Evolutionary conservation across 2,329 filamentous ascomycete species (phyloP).

Genomic region (Huntiella decipiens): DNA sequence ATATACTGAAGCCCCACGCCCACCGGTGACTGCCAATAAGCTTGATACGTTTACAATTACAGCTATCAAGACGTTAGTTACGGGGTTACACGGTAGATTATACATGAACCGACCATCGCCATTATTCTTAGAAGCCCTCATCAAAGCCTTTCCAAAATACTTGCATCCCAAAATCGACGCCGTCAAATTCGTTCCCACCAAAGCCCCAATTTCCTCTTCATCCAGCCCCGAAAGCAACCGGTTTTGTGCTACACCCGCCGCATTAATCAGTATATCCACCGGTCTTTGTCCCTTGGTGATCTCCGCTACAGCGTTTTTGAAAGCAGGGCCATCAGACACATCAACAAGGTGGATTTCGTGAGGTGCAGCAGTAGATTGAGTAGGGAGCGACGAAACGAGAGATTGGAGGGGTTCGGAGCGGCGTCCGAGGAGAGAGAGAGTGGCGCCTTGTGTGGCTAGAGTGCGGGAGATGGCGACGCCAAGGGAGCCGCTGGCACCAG

Average conservation of each 20-base stretch:
- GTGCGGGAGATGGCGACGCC: slow-evolving; percentile 46
- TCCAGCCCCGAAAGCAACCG: slow-evolving; percentile 40
- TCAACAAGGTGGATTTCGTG: not conserved
- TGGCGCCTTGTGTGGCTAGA: slow-evolving; percentile 44
- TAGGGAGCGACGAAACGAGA: slow-evolving; percentile 18
- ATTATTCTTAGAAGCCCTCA: slow-evolving; percentile 3
- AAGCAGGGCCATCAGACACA: slow-evolving; percentile 27
- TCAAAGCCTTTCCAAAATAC: slow-evolving; percentile 17
- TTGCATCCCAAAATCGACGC: slow-evolving; percentile 45
- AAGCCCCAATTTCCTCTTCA: slow-evolving; percentile 29
- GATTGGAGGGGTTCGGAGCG: slow-evolving; percentile 27
- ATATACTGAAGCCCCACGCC: slow-evolving; percentile 52
- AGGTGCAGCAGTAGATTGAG: slow-evolving; percentile 3
- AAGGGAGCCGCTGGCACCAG: slow-evolving; percentile 53
- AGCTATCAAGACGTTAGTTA: slow-evolving; percentile 19
- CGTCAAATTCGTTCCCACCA: slow-evolving; percentile 53
- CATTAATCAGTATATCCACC: slow-evolving; percentile 48
- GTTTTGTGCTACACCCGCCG: slow-evolving; percentile 53
- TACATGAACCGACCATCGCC: slow-evolving; percentile 7
- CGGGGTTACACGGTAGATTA: not conserved
- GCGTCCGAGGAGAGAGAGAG: slow-evolving; percentile 42
- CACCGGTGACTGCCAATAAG: slow-evolving; percentile 50
- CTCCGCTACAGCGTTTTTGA: slow-evolving; percentile 65
- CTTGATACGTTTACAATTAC: slow-evolving; percentile 73
- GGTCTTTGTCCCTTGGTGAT: slow-evolving; percentile 24